A percentile compares a stretch with the other conserved stretches of the same genome.
These are phyloP conservation scores for Xylaria polymorpha DNA, from an alignment of 2,329 filamentous ascomycete species.

Conservation along the genomic window DNA sequence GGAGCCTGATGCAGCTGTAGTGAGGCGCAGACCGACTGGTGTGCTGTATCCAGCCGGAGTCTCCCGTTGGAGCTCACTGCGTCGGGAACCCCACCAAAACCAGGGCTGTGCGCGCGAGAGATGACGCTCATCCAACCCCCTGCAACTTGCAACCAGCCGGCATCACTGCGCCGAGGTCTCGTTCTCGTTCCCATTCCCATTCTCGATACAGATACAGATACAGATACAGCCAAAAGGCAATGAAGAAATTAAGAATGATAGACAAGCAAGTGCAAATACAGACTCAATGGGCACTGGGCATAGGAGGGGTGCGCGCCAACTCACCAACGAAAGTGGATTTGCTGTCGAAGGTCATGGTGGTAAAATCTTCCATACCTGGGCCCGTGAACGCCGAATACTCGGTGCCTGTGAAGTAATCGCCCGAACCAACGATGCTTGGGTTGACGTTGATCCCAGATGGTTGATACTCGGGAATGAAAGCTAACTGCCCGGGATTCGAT, in stretches of 20 bases:
- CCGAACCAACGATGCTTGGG: constrained; percentile 71
- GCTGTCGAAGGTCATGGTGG: constrained; percentile 58
- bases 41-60: constrained; percentile 35
- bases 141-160: constrained; percentile 34
- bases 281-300: constrained; percentile 3
- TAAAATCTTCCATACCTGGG: constrained; percentile 62
- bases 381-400: constrained; percentile 66
- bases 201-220: neutral
- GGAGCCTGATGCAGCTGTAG: constrained; percentile 20
- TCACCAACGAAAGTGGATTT: constrained; percentile 69
- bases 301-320: constrained; percentile 56
- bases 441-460: constrained; percentile 67
- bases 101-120: constrained; percentile 19
- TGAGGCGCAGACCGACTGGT: constrained; percentile 35
- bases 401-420: constrained; percentile 62
- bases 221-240: neutral
- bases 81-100: constrained; percentile 29
- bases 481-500: constrained; percentile 68
- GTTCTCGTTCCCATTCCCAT: neutral
- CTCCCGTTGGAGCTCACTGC: constrained; percentile 35
- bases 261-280: neutral
- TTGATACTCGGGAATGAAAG: constrained; percentile 68
- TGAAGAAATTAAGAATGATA: neutral
- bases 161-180: constrained; percentile 18
- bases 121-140: constrained; percentile 7